These are phyloP conservation scores for Ensete glaucum DNA, from an alignment of 176 grass and related monocot genomes.

Conservation along the genomic window DNA sequence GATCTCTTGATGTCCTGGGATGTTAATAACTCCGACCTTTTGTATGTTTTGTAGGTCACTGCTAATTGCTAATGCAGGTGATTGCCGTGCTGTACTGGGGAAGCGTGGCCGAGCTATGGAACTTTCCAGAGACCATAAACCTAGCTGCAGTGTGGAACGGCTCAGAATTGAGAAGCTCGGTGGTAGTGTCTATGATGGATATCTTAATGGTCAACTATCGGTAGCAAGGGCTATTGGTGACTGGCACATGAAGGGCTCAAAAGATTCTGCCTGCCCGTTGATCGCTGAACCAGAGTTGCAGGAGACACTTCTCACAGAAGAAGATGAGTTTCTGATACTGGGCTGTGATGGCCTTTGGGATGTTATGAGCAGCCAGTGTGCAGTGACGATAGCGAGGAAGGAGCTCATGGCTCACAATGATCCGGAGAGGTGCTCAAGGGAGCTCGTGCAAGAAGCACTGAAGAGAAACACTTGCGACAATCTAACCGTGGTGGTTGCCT, in stretches of 20 bases:
- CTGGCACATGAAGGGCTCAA: conserved; percentile 90
- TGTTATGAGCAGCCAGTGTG: conserved; percentile 91
- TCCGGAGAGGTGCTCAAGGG: conserved; percentile 54
- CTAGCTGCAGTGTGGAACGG: conserved; percentile 45
- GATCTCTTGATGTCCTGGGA: no score
- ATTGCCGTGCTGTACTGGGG: conserved; percentile 73
- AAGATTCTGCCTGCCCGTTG: conserved; percentile 57
- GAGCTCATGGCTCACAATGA: conserved; percentile 68
- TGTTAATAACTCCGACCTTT: not conserved
- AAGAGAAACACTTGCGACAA: conserved; percentile 68
- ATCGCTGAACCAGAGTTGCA: conserved; percentile 73
- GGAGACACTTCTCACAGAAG: conserved; percentile 53
- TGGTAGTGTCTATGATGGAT: conserved; percentile 73
- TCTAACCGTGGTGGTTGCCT: conserved; percentile 65
- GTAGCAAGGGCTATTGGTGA: conserved; percentile 85
- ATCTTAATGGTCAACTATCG: conserved; percentile 73
- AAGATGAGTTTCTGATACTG: conserved; percentile 94
- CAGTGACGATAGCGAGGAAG: conserved; percentile 75
- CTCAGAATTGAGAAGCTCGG: conserved; percentile 81
- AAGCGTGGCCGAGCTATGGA: conserved; percentile 65
- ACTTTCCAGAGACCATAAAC: conserved; percentile 65
- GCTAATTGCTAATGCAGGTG: conserved; percentile 72
- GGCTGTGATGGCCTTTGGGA: conserved; percentile 95
- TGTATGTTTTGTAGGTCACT: conserved; percentile 42
- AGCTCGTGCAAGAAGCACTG: conserved; percentile 70